These are phyloP conservation scores for Allium cepa DNA, from an alignment of 106 monocot species.

Conservation along the genomic window DNA sequence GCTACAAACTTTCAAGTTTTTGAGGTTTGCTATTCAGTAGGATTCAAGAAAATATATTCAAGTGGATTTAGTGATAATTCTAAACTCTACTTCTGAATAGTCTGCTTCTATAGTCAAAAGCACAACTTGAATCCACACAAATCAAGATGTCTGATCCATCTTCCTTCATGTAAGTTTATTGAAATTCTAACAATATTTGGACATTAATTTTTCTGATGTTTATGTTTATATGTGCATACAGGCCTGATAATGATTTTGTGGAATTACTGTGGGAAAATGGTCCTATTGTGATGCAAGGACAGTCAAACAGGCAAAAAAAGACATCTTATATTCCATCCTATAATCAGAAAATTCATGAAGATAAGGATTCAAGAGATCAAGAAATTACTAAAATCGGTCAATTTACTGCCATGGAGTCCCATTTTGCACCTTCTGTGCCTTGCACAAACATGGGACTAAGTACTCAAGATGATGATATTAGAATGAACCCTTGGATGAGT, in stretches of 20 bases:
- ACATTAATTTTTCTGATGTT: not conserved
- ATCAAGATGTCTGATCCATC: conserved; percentile 10
- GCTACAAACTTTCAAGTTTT: too few species aligned
- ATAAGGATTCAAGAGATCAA: conserved; percentile 13
- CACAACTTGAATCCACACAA: conserved; percentile 8
- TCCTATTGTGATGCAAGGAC: conserved; percentile 50
- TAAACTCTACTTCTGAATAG: too few species aligned
- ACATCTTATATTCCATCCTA: conserved; percentile 2
- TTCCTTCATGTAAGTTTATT: conserved; percentile 29
- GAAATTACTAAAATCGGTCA: conserved; percentile 2
- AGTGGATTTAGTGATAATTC: too few species aligned
- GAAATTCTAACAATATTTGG: not conserved
- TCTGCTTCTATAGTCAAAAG: not conserved
- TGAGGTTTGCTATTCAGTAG: too few species aligned
- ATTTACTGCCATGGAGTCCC: conserved; percentile 6
- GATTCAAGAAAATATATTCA: too few species aligned
- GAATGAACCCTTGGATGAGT: conserved; percentile 47
- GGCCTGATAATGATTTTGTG: conserved; percentile 36
- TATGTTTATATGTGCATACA: not conserved
- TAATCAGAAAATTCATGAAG: conserved; percentile 17
- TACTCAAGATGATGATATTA: conserved; percentile 28
- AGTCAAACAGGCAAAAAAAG: conserved; percentile 25
- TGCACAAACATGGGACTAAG: not conserved
- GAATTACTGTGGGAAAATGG: conserved; percentile 67
- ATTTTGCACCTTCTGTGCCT: conserved; percentile 1